These are phyloP conservation scores for Xanthoparmelia taractica DNA, from an alignment of 495 filamentous ascomycete genomes.

Conservation along the genomic window DNA sequence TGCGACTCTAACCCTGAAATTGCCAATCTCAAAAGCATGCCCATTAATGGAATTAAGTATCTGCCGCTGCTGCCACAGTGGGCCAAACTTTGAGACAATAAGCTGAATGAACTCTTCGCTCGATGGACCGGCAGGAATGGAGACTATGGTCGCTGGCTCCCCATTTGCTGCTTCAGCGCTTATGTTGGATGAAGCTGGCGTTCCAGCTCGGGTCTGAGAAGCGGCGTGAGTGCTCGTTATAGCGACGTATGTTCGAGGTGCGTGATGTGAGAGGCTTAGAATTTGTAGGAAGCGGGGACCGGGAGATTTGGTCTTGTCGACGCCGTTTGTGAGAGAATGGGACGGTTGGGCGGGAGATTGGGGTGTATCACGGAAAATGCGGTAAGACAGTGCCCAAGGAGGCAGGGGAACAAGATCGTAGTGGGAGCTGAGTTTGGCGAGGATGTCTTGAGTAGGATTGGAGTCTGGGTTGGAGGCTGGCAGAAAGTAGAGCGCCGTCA, in stretches of 20 bases:
- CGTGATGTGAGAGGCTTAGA: slow-evolving; percentile 21
- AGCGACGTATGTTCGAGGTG: slow-evolving; percentile 9
- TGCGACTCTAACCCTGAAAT: slow-evolving; percentile 22
- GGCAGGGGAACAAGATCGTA: slow-evolving; percentile 13
- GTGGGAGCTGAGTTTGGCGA: slow-evolving; percentile 14
- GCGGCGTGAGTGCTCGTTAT: slow-evolving; percentile 9
- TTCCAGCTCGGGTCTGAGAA: neutral
- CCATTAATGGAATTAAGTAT: slow-evolving; percentile 13
- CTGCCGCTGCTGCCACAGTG: slow-evolving; percentile 25
- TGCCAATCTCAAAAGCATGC: slow-evolving; percentile 17
- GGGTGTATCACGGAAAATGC: slow-evolving; percentile 23
- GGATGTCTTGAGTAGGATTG: slow-evolving; percentile 15
- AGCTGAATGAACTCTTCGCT: slow-evolving; percentile 24
- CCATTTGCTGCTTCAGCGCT: slow-evolving; percentile 6
- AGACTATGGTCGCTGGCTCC: slow-evolving; percentile 13
- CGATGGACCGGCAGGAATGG: slow-evolving; percentile 8
- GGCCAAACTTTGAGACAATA: slow-evolving; percentile 20
- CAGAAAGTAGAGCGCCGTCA: slow-evolving; percentile 18
- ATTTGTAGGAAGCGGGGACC: slow-evolving; percentile 20
- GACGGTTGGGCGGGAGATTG: neutral
- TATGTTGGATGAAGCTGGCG: slow-evolving; percentile 10
- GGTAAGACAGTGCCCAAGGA: slow-evolving; percentile 19
- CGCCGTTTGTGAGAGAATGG: neutral
- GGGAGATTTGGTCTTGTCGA: slow-evolving; percentile 7
- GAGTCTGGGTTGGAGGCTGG: slow-evolving; percentile 11